phyloP scores from a whole-genome alignment of 176 grass and related monocot genomes.

The Zoysia japonica region DNA sequence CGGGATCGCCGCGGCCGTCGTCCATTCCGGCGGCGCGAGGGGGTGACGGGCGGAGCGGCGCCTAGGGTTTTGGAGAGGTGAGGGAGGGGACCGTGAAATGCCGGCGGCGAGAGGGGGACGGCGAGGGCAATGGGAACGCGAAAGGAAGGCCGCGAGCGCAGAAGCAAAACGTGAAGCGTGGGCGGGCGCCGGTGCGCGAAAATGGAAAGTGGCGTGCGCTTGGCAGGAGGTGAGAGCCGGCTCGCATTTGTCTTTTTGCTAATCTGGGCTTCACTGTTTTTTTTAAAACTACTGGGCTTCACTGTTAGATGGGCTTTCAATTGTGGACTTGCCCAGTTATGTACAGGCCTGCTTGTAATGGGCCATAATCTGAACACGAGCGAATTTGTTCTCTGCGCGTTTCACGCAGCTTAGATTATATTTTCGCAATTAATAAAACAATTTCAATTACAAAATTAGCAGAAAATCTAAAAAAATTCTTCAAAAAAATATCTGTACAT shows the following conservation, averaged over 20 bases:
- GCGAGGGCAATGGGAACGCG: slow-evolving; percentile 29
- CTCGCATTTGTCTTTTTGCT: background rate
- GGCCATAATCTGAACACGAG: no score
- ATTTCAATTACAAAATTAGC: background rate
- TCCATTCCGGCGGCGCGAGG: slow-evolving; percentile 29
- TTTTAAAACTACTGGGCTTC: background rate
- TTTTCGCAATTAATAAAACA: background rate
- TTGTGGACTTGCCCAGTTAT: no score
- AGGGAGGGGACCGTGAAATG: background rate
- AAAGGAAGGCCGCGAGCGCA: background rate
- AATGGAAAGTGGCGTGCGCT: background rate
- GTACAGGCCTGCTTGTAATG: no score
- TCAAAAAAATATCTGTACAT: background rate
- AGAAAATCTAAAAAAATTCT: background rate
- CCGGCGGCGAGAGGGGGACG: slow-evolving; percentile 10
- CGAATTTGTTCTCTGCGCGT: background rate
- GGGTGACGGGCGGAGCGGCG: background rate
- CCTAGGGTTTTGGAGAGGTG: slow-evolving; percentile 31
- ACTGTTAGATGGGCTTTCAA: background rate
- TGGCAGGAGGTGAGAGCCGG: background rate
- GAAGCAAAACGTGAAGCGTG: slow-evolving; percentile 40
- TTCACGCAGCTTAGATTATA: background rate
- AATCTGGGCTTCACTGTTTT: background rate
- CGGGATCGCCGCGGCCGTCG: slow-evolving; percentile 30
- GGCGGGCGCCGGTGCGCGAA: background rate